Percentiles rank a stretch among this genome's conserved stretches.
These are phyloP conservation scores for Pythium guiyangense DNA, from an alignment of 352 stramenopile species.

Conservation along the genomic window DNA sequence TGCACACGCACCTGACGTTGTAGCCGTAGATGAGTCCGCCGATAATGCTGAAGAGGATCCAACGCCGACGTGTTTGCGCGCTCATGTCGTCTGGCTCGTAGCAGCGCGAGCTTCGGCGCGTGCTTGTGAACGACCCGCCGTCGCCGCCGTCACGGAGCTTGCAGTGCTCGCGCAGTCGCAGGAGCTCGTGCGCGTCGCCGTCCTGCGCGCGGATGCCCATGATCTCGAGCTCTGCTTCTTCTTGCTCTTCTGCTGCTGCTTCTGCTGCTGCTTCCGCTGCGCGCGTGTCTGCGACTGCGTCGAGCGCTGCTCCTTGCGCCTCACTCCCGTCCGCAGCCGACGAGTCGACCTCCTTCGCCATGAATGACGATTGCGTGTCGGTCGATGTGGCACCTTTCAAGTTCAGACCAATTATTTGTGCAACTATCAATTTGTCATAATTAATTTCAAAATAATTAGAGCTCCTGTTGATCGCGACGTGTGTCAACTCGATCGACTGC, in stretches of 20 bases:
- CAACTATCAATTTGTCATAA: too few relatives aligned
- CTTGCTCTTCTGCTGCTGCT: too few relatives aligned
- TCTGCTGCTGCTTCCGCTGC: not conserved
- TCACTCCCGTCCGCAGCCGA: too few relatives aligned
- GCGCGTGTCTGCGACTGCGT: too few relatives aligned
- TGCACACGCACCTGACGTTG: conserved; percentile 56
- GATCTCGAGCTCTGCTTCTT: not conserved
- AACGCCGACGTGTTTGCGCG: conserved; percentile 36
- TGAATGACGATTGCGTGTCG: too few relatives aligned
- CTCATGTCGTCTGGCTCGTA: conserved; percentile 12
- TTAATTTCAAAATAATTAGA: not conserved
- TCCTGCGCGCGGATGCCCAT: conserved; percentile 4
- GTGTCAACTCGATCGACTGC: too few relatives aligned
- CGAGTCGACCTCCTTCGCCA: too few relatives aligned
- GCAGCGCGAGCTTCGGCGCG: conserved; percentile 15
- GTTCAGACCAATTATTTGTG: too few relatives aligned
- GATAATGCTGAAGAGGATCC: conserved; percentile 78
- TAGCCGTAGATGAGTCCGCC: conserved; percentile 87
- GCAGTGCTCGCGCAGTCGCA: conserved; percentile 40
- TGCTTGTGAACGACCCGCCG: conserved; percentile 6
- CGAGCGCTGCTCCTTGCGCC: too few relatives aligned
- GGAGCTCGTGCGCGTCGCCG: conserved; percentile 62
- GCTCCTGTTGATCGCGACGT: not conserved
- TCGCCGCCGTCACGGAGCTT: conserved; percentile 5
- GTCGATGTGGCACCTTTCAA: too few relatives aligned